phyloP scores from a whole-genome alignment of 1,284 basidiomycete species.

The Microbotryum intermedium region DNA sequence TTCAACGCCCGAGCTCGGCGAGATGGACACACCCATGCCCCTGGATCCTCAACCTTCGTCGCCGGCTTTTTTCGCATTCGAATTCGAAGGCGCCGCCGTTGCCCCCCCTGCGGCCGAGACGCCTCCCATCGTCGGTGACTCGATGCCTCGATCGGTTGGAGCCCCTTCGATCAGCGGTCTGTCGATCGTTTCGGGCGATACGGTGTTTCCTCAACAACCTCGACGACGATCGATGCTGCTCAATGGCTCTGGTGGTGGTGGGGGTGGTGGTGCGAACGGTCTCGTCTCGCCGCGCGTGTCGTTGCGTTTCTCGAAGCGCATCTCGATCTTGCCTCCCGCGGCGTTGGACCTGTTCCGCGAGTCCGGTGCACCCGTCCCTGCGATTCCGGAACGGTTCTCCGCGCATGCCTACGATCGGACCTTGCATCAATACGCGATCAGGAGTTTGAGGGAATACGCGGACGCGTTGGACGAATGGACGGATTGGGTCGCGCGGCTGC shows the following conservation, averaged over 20 bases:
- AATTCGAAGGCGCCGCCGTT: constrained; percentile 24
- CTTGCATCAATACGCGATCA: constrained; percentile 45
- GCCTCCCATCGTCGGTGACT: not conserved
- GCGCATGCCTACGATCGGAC: constrained; percentile 32
- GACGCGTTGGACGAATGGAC: constrained; percentile 38
- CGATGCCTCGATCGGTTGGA: not conserved
- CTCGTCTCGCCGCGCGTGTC: constrained; percentile 32
- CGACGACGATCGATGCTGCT: not conserved
- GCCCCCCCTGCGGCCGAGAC: constrained; percentile 17
- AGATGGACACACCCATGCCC: too few species aligned
- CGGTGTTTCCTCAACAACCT: constrained; percentile 1
- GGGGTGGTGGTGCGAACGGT: not conserved
- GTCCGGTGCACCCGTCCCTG: constrained; percentile 26
- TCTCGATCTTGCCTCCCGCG: constrained; percentile 35
- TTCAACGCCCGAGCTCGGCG: too few species aligned
- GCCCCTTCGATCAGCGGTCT: not conserved
- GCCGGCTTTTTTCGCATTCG: constrained; percentile 28
- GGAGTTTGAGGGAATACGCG: constrained; percentile 45
- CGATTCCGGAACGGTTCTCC: constrained; percentile 31
- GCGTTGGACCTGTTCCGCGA: constrained; percentile 35
- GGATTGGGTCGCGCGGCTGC: constrained; percentile 24
- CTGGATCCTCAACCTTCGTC: not conserved
- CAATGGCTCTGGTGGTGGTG: not conserved
- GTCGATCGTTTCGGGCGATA: not conserved
- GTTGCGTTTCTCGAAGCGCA: constrained; percentile 35